Percentiles rank a stretch among this genome's conserved stretches.
These are phyloP conservation scores for Boletus albobrunnescens DNA, from an alignment of 1,284 basidiomycete species.

Conservation along the genomic window DNA sequence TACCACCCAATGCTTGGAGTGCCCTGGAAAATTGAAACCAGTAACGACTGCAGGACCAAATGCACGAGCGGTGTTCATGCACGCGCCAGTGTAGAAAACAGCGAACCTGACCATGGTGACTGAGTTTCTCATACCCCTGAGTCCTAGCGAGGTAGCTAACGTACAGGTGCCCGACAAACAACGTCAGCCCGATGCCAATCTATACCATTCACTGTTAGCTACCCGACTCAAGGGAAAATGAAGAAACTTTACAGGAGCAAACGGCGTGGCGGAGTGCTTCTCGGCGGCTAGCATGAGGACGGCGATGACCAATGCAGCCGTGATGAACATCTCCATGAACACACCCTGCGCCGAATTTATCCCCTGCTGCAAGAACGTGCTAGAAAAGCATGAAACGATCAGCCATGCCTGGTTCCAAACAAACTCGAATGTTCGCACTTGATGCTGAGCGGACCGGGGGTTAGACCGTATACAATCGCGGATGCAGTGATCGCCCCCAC, in stretches of 20 bases:
- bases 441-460: constrained; percentile 55
- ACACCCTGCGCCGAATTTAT: constrained; percentile 54
- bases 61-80: constrained; percentile 69
- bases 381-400: constrained; percentile 21
- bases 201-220: constrained; percentile 20
- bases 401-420: constrained; percentile 2
- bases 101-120: constrained; percentile 38
- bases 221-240: not conserved
- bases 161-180: constrained; percentile 65
- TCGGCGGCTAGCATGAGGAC: constrained; percentile 68
- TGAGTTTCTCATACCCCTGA: not conserved
- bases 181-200: constrained; percentile 68
- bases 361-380: constrained; percentile 43
- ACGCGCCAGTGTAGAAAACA: constrained; percentile 55
- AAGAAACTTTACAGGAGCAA: constrained; percentile 53
- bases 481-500: constrained; percentile 60
- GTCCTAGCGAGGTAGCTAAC: constrained; percentile 20
- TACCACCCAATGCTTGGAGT: constrained; percentile 59
- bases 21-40: constrained; percentile 44
- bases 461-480: constrained; percentile 57
- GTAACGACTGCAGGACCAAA: constrained; percentile 72
- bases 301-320: constrained; percentile 51
- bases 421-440: constrained; percentile 39
- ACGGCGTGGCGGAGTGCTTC: constrained; percentile 65
- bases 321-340: constrained; percentile 74